Base-by-base conservation (phyloP, 1,284 basidiomycete genomes). In the Gomphus bonarii region DNA sequence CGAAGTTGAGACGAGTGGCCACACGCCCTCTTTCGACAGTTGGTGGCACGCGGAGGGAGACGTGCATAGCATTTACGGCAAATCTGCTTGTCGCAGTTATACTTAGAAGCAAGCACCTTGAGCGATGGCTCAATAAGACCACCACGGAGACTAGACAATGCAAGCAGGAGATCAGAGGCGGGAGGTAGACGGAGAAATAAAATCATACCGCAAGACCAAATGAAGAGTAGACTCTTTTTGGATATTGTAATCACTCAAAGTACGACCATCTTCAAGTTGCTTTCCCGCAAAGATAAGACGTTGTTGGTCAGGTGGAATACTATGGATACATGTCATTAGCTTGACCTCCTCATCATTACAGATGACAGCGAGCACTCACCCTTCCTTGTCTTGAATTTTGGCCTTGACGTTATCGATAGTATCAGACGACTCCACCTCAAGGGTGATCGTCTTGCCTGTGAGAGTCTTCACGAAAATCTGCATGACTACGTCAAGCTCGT, bases 51-150 rank as follows among this genome's bases (percentile, higher is more conserved):
- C 59, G 94, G 95, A 65, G 95, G 95, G 66, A 98, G 94, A 70
- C 97, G 95, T 57, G 95, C 95, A 76, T 99, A 99, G 81, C 97
- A 98, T 77, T 98, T 98, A 75, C 95, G 94, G 85, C 95, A 99
- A 69, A 98, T 97, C 72, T 94, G 89, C 80, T 95, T 94, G 75
- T 94, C 91, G 73, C 91, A 94, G 76, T 97, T 97, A 82, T 95
- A 95, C 75, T 95, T 97, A 70, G 85, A 80, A 61, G 95, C 95
- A 63, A 98, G 84, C 57, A 94, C 92, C 77, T 97, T 97, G 70
- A 99, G 79, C 66, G 95, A 97, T 63, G 95, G 95, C 79, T 99
- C 95, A 66, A 99, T 99, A 78, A 99, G 93, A 63, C 95, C 95
- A 66, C 95, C 94, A 75, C 94, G 91, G 66, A 97, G 90, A 78